Conservation (phyloP, 169 alveolate species). For the Babesia microti region DNA sequence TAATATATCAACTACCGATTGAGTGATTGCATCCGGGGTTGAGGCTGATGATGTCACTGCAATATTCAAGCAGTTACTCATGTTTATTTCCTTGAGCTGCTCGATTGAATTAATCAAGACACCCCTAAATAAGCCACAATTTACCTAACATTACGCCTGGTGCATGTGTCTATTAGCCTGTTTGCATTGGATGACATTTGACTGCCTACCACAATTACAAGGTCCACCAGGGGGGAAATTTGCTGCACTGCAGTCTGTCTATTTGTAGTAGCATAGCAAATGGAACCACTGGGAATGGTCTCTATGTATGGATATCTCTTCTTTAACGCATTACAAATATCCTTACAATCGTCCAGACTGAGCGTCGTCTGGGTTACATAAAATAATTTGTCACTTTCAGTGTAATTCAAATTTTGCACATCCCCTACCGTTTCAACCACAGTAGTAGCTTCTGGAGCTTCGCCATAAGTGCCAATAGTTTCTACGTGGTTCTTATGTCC, state of each 20-base stretch:
- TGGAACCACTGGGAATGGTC: slow-evolving; percentile 70
- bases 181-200: slow-evolving; percentile 59
- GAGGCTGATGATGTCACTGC: slow-evolving; percentile 69
- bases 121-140: slow-evolving; percentile 24
- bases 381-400: slow-evolving; percentile 41
- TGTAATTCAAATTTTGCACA: slow-evolving; percentile 42
- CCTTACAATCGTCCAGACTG: slow-evolving; percentile 62
- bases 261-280: slow-evolving; percentile 73
- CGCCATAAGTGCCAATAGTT: slow-evolving; percentile 63
- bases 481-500: slow-evolving; percentile 73
- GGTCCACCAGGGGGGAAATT: slow-evolving; percentile 39
- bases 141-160: slow-evolving; percentile 32
- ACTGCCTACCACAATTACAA: slow-evolving; percentile 64
- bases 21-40: slow-evolving; percentile 65
- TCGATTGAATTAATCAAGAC: slow-evolving; percentile 43
- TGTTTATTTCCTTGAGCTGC: slow-evolving; percentile 46
- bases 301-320: slow-evolving; percentile 52
- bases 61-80: slow-evolving; percentile 42
- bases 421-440: slow-evolving; percentile 61
- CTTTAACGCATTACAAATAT: slow-evolving; percentile 45
- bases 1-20: slow-evolving; percentile 35
- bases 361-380: slow-evolving; percentile 72
- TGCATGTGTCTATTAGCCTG: slow-evolving; percentile 58
- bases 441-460: slow-evolving; percentile 64
- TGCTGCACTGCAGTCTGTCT: slow-evolving; percentile 62